phyloP scores from a whole-genome alignment of 2,329 filamentous ascomycete genomes.

The Sordariomycetes sp. region DNA sequence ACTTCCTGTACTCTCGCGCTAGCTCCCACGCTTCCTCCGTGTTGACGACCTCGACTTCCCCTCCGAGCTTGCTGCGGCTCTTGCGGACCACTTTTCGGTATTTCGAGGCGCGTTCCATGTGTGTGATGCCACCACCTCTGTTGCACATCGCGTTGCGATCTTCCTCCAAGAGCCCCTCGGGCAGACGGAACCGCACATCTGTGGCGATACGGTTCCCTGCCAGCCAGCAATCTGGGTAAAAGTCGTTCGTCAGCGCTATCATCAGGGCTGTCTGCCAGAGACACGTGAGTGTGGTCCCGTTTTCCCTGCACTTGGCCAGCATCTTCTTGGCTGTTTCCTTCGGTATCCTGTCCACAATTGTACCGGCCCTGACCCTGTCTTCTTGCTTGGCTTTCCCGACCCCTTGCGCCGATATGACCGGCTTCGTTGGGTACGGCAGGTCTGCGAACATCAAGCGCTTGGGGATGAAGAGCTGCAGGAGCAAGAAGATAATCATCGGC shows the following conservation, averaged over 20 bases:
- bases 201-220: not conserved
- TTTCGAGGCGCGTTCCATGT: too few species aligned
- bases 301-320: not conserved
- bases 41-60: too few species aligned
- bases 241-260: not conserved
- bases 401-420: not conserved
- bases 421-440: not conserved
- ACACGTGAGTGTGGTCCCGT: not conserved
- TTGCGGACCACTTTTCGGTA: too few species aligned
- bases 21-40: too few species aligned
- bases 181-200: not conserved
- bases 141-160: not conserved
- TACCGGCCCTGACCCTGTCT: not conserved
- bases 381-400: too few species aligned
- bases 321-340: not conserved
- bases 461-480: not conserved
- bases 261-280: not conserved
- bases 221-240: not conserved
- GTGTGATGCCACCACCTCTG: not conserved
- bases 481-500: not conserved
- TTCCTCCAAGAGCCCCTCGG: not conserved
- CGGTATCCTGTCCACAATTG: not conserved
- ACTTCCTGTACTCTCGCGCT: too few species aligned
- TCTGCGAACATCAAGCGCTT: not conserved
- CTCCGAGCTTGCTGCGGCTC: too few species aligned